phyloP scores from a whole-genome alignment of 441 rosid genomes.

The Kokia cookei region DNA sequence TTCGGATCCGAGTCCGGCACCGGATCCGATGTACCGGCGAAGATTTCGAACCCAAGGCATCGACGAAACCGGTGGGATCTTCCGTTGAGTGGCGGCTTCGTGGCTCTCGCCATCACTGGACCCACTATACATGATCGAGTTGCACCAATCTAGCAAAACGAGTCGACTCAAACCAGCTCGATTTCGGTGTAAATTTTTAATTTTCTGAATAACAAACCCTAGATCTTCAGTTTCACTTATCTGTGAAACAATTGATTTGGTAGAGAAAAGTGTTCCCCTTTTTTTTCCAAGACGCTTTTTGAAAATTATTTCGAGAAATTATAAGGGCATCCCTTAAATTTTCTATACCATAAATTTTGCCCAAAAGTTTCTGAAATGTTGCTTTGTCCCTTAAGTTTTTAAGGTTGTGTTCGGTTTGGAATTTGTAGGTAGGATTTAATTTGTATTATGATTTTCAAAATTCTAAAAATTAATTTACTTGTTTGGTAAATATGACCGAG shows the following conservation, averaged over 20 bases:
- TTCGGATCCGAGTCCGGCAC: slow-evolving; percentile 95
- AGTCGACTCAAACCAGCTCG: slow-evolving; percentile 5
- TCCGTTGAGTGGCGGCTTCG: slow-evolving; percentile 71
- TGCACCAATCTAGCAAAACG: slow-evolving; percentile 11
- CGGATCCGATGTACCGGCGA: slow-evolving; percentile 89
- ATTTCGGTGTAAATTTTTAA: slow-evolving; percentile 1
- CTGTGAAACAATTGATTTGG: not conserved
- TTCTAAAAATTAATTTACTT: no score
- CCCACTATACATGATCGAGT: slow-evolving; percentile 69
- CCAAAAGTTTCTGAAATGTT: not conserved
- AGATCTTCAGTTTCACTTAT: slow-evolving; percentile 1
- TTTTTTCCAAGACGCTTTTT: not conserved
- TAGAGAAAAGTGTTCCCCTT: not conserved
- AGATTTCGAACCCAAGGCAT: slow-evolving; percentile 96
- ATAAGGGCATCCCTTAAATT: not conserved
- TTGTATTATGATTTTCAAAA: no score
- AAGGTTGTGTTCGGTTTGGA: no score
- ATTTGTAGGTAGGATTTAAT: no score
- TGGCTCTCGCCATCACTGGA: slow-evolving; percentile 95
- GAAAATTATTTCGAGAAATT: not conserved
- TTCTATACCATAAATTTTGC: not conserved
- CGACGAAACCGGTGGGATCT: slow-evolving; percentile 89
- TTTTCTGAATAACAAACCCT: slow-evolving; percentile 11
- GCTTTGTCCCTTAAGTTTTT: not conserved
- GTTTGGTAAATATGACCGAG: no score